A percentile compares a stretch with the other conserved stretches of the same genome.
Conservation (phyloP, 352 stramenopile species). For the Pythium chondricola region DNA sequence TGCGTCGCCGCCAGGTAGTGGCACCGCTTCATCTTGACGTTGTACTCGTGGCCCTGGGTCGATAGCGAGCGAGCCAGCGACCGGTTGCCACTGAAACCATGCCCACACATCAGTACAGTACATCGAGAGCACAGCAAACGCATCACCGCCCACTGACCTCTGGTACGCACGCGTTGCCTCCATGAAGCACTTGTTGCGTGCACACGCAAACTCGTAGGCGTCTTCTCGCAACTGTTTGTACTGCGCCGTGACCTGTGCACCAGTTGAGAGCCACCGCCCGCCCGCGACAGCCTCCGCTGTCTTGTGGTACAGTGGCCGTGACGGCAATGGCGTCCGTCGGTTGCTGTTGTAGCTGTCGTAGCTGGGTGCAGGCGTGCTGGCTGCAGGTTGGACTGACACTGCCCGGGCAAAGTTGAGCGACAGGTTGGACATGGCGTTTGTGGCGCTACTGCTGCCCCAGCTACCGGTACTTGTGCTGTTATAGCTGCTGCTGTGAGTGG, state of each 20-base stretch:
- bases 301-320: conserved; percentile 55
- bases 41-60: conserved; percentile 74
- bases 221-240: conserved; percentile 73
- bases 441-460: conserved; percentile 6
- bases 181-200: conserved; percentile 86
- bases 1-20: conserved; percentile 67
- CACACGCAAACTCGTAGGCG: conserved; percentile 73
- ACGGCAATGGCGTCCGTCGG: conserved; percentile 9
- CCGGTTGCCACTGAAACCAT: conserved; percentile 74
- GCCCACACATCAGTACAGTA: not conserved
- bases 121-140: not conserved
- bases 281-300: conserved; percentile 29
- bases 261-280: conserved; percentile 61
- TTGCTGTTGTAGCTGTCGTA: conserved; percentile 1
- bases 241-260: conserved; percentile 46
- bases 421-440: conserved; percentile 26
- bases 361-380: not conserved
- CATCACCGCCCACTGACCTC: too few species aligned
- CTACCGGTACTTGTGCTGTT: not conserved
- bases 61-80: conserved; percentile 66
- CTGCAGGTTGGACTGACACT: conserved; percentile 46
- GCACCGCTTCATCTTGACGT: conserved; percentile 78
- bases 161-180: conserved; percentile 75
- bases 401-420: conserved; percentile 78
- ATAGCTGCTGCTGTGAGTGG: conserved; percentile 6